Evolutionary conservation across 495 filamentous ascomycete species (phyloP).

Genomic region (Aspergillus carlsbadensis): DNA sequence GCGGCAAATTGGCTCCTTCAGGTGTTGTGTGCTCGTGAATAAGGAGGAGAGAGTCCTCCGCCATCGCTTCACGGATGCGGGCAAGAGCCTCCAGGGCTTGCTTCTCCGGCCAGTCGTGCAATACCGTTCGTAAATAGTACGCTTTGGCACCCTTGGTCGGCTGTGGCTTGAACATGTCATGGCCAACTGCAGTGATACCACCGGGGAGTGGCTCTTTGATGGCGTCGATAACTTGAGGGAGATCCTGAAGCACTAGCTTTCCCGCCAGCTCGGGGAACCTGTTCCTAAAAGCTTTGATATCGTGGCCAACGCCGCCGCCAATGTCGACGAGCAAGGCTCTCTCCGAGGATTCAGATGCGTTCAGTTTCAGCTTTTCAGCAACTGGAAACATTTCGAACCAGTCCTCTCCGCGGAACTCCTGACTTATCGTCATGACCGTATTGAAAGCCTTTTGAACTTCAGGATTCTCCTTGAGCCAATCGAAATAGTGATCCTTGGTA

Average conservation of each 20-base stretch:
- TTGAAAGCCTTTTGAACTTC: conserved; percentile 22
- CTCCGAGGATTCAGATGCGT: conserved; percentile 5
- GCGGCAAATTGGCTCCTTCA: conserved; percentile 28
- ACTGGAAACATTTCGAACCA: conserved; percentile 29
- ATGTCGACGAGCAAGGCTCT: conserved; percentile 51
- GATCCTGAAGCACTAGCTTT: conserved; percentile 48
- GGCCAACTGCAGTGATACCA: conserved; percentile 27
- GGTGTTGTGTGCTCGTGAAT: conserved; percentile 50
- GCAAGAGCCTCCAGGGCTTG: conserved; percentile 36
- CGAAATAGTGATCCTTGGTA: conserved; percentile 28
- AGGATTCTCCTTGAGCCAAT: conserved; percentile 24
- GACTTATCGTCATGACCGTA: conserved; percentile 20
- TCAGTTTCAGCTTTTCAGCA: conserved; percentile 9
- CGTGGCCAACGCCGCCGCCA: conserved; percentile 48
- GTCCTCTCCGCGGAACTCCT: background rate
- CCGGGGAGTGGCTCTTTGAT: conserved; percentile 26
- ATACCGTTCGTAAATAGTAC: conserved; percentile 32
- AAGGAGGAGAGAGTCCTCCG: conserved; percentile 38
- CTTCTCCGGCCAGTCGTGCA: conserved; percentile 49
- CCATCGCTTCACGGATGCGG: conserved; percentile 39
- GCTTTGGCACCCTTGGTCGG: conserved; percentile 35
- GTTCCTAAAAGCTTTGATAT: conserved; percentile 36
- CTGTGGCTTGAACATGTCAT: conserved; percentile 50
- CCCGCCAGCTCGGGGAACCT: conserved; percentile 36
- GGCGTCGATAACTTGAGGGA: conserved; percentile 37